Base-by-base conservation (phyloP, 441 rosid genomes). In the Arabidopsis lyrata region DNA sequence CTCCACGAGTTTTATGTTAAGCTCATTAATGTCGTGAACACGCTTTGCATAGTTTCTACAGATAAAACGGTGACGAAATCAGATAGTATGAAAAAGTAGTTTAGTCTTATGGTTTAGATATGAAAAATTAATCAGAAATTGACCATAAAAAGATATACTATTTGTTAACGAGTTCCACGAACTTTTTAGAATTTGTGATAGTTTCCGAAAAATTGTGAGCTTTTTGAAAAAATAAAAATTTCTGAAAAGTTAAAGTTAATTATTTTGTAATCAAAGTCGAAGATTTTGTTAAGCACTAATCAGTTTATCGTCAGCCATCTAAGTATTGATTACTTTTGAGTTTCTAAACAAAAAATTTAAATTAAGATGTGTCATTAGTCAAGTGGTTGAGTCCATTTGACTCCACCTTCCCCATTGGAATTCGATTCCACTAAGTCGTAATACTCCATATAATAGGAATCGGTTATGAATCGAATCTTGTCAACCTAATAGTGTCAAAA, bases 1-100 rank as follows among this genome's bases (percentile, higher is more conserved):
- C 53, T 69, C 70, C 54, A 70, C 66, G 52, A 48, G 36, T 76
- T 60, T 70, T 63, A 58, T 76, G 71, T 62, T 75, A 53, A 44
- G 14, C 50, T 68, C 79, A 61, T 75, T 34, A 34, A 67, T 75
- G 62, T 34, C 16, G 60, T 41, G 67, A 57, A 66, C 47, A 66
- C 67, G 66, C 66, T 66, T 65, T 66, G 36, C 48, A 53, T 72
- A 63, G 48, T 54, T 47, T 63, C 54, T 18, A 72, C 69, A 18
- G 15, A 18, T 56, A 22, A 22, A 20, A 22, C 7, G 34, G 29
- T 47, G 48, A 56, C 57, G 31, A 45, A 47, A 24, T 62, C 20
- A 45, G 31, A 45, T 42, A 1, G 39, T 11, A 13, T 8, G 35
- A 22, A 60, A 7, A 39, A 39, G 8, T 60, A 4, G 3, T 60